A percentile compares a stretch with the other conserved stretches of the same genome.
Evolutionary conservation across 2,329 filamentous ascomycete genomes (phyloP).

Genomic region (Clonostachys sp.): DNA sequence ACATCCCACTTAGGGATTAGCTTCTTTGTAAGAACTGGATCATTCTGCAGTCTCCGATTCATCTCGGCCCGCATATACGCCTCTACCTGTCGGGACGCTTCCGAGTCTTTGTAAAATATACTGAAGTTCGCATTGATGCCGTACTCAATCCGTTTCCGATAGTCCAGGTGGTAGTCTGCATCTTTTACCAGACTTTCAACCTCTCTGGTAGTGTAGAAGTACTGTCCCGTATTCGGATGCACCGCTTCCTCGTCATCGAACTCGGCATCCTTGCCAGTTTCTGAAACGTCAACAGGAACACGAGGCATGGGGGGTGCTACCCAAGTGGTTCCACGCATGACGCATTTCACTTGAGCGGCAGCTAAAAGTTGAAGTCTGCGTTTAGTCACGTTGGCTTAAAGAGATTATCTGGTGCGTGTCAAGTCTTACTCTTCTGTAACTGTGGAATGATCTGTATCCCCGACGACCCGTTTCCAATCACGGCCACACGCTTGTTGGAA

Average conservation of each 20-base stretch:
- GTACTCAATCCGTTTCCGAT: no score
- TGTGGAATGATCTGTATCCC: slow-evolving; percentile 44
- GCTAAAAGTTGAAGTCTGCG: no score
- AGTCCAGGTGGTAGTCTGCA: no score
- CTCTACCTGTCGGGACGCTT: background rate
- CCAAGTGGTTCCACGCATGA: no score
- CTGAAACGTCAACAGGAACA: slow-evolving; percentile 19
- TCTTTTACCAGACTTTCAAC: no score
- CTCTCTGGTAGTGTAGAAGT: no score
- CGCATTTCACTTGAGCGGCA: no score
- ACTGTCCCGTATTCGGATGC: no score
- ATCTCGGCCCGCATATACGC: background rate
- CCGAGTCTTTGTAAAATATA: background rate
- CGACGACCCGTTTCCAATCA: slow-evolving; percentile 50
- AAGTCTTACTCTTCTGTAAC: slow-evolving; percentile 1
- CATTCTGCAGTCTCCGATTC: slow-evolving; percentile 11
- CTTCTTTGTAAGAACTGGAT: slow-evolving; percentile 32
- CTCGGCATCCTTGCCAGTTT: slow-evolving; percentile 36
- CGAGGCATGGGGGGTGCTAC: no score
- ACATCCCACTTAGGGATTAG: slow-evolving; percentile 39
- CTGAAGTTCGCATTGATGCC: background rate
- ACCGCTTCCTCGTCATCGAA: slow-evolving; percentile 15
- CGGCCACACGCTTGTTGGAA: slow-evolving; percentile 35
- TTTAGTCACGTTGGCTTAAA: slow-evolving; percentile 17
- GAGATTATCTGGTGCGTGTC: background rate